Conservation (phyloP, 345 rosid species). For the Psidium friedrichsthalianum region DNA sequence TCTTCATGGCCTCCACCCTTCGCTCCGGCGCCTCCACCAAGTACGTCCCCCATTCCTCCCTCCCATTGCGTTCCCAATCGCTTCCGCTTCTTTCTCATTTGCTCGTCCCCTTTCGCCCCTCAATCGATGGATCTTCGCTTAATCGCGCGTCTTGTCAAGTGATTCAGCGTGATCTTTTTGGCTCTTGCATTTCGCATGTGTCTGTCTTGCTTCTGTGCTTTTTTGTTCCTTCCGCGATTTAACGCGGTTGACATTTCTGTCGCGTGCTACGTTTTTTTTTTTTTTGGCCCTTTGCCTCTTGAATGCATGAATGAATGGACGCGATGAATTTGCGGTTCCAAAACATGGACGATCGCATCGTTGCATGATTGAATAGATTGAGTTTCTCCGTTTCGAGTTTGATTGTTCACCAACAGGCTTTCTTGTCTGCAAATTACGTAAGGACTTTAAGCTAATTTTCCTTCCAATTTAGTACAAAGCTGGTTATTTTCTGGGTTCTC, state of each 20-base stretch:
- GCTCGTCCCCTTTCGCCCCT: neutral
- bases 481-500: neutral
- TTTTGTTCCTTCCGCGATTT: neutral
- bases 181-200: neutral
- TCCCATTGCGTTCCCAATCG: no score
- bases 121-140: neutral
- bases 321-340: neutral
- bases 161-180: neutral
- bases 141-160: neutral
- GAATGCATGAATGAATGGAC: neutral
- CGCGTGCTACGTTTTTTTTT: neutral
- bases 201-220: neutral
- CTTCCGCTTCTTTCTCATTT: neutral
- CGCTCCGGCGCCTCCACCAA: conserved; percentile 46
- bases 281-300: neutral
- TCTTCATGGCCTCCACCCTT: conserved; percentile 63
- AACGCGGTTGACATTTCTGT: neutral
- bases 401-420: neutral
- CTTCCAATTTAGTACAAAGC: neutral
- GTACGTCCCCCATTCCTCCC: neutral
- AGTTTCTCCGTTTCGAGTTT: neutral
- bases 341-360: neutral
- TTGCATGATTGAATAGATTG: neutral
- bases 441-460: neutral
- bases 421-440: neutral